Percentiles rank a stretch among this genome's conserved stretches.
Conservation (phyloP, 2,329 filamentous ascomycete species). For the Sporothrix brasiliensis region DNA sequence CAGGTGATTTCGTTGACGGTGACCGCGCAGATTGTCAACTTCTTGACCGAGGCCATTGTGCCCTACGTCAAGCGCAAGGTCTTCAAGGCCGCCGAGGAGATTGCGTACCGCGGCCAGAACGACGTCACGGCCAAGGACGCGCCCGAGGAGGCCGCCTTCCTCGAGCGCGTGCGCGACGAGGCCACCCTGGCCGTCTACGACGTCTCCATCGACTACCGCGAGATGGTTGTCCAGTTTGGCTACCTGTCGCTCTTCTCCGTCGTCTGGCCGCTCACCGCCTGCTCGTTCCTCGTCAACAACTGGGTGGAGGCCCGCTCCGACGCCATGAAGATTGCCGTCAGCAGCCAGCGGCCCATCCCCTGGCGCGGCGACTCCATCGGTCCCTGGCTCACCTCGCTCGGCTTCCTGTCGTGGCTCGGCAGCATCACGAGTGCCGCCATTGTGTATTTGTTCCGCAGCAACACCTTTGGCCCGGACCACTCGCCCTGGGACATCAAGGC, state of each 20-base stretch:
- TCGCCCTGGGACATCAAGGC: conserved; percentile 70
- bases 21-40: conserved; percentile 87
- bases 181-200: conserved; percentile 83
- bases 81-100: conserved; percentile 70
- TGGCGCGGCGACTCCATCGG: conserved; percentile 92
- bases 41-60: conserved; percentile 80
- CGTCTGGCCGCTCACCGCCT: conserved; percentile 89
- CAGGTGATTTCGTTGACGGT: conserved; percentile 97
- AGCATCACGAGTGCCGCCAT: conserved; percentile 85
- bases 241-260: conserved; percentile 91
- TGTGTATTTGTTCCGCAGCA: conserved; percentile 82
- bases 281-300: conserved; percentile 91
- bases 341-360: conserved; percentile 86
- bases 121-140: conserved; percentile 58
- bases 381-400: conserved; percentile 82
- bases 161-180: conserved; percentile 79
- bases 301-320: conserved; percentile 94
- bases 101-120: conserved; percentile 53
- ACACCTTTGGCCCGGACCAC: conserved; percentile 66
- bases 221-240: conserved; percentile 87
- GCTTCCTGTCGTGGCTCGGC: conserved; percentile 91
- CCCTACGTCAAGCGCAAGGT: conserved; percentile 81
- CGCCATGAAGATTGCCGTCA: conserved; percentile 84
- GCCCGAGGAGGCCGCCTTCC: conserved; percentile 77
- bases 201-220: conserved; percentile 85